These are phyloP conservation scores for Podospora australis DNA, from an alignment of 495 filamentous ascomycete species.

Conservation along the genomic window DNA sequence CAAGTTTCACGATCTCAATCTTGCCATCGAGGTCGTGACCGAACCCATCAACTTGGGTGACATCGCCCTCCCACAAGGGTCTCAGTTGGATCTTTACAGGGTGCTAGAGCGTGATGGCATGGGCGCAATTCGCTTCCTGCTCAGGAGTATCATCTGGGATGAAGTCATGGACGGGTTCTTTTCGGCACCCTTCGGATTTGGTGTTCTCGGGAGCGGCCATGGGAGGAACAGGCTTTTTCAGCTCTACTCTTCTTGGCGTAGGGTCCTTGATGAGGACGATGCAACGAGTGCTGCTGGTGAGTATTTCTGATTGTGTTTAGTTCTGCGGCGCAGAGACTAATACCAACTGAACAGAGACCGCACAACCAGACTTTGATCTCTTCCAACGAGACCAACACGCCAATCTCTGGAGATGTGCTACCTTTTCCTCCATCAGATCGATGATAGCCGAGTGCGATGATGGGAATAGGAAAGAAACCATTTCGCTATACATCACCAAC, in stretches of 20 bases:
- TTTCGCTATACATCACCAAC: slow-evolving; percentile 3
- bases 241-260: slow-evolving; percentile 5
- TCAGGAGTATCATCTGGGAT: slow-evolving; percentile 21
- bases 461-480: neutral
- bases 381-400: slow-evolving; percentile 13
- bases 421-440: slow-evolving; percentile 15
- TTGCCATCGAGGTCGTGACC: slow-evolving; percentile 12
- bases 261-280: neutral
- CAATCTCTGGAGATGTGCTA: slow-evolving; percentile 23
- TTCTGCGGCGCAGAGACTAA: neutral
- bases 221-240: slow-evolving; percentile 5
- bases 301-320: neutral
- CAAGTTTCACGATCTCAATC: slow-evolving; percentile 16
- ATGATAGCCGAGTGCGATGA: neutral
- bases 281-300: neutral
- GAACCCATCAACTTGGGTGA: slow-evolving; percentile 12
- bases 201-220: slow-evolving; percentile 14
- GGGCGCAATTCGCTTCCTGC: slow-evolving; percentile 9
- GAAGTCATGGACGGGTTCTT: slow-evolving; percentile 23
- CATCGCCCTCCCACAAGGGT: neutral
- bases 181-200: slow-evolving; percentile 25
- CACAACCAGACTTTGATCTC: slow-evolving; percentile 1
- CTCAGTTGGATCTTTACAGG: slow-evolving; percentile 8
- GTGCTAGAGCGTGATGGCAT: slow-evolving; percentile 9
- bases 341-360: neutral